Conservation (phyloP, 768 basidiomycete species). For the Mrakia hoshinonis region DNA sequence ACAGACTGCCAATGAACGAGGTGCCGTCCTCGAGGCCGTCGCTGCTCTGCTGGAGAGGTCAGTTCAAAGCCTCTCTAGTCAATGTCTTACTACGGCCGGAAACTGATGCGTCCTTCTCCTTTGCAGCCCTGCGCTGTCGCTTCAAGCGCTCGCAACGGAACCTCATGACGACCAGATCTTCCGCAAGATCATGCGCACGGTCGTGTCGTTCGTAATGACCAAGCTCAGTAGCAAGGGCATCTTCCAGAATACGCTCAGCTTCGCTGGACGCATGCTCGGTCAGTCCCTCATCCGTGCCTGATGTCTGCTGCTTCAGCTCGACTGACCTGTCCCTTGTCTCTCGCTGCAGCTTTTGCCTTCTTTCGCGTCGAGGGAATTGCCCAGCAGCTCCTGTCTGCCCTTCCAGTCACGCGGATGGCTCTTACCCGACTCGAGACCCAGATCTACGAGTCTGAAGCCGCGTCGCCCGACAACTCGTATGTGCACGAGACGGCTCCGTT, state of each 20-base stretch:
- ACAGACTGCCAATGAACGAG: conserved; percentile 43
- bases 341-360: conserved; percentile 43
- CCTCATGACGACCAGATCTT: conserved; percentile 35
- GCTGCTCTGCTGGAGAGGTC: conserved; percentile 43
- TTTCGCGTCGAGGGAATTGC: conserved; percentile 45
- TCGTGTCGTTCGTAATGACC: conserved; percentile 43
- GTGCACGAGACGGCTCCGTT: conserved; percentile 22
- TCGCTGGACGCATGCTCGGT: conserved; percentile 43
- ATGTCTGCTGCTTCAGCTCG: background rate
- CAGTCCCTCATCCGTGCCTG: conserved; percentile 28
- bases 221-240: conserved; percentile 46
- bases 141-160: conserved; percentile 35
- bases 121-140: conserved; percentile 39
- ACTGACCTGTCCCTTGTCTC: background rate
- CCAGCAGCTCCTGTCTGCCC: conserved; percentile 42
- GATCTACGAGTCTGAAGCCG: conserved; percentile 7
- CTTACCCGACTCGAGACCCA: conserved; percentile 36
- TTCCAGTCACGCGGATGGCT: conserved; percentile 41
- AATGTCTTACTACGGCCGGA: no score
- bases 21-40: conserved; percentile 44
- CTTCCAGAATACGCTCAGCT: conserved; percentile 46
- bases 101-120: background rate
- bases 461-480: conserved; percentile 11
- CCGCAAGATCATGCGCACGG: conserved; percentile 38
- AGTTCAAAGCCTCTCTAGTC: background rate